Evolutionary conservation across 306 rosid species (phyloP).

Genomic region (Cicer arietinum): DNA sequence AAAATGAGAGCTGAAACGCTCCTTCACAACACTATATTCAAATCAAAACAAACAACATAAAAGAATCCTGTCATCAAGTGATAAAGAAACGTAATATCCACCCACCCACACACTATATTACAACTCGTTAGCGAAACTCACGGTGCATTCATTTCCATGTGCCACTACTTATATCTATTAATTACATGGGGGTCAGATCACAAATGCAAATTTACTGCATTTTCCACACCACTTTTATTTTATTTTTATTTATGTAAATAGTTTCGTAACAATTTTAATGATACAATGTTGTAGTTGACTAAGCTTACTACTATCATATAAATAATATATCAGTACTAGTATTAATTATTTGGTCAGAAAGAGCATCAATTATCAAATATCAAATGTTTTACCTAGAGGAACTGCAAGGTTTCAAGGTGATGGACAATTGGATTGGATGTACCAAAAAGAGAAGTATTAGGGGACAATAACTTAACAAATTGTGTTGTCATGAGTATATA

Average conservation of each 20-base stretch:
- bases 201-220: slow-evolving; percentile 1
- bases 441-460: not conserved
- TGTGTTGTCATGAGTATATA: too few relatives aligned
- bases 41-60: not conserved
- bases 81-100: not conserved
- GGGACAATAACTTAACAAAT: not conserved
- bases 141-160: slow-evolving; percentile 25
- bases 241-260: not conserved
- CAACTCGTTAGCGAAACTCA: not conserved
- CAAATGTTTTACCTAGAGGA: not conserved
- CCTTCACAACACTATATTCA: not conserved
- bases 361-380: slow-evolving; percentile 1
- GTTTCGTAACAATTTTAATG: slow-evolving; percentile 13
- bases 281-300: not conserved
- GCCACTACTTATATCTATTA: not conserved
- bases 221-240: slow-evolving; percentile 1
- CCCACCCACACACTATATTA: not conserved
- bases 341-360: not conserved
- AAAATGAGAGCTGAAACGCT: slow-evolving; percentile 16
- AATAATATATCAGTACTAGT: too few relatives aligned
- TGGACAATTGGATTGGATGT: not conserved
- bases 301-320: not conserved
- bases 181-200: not conserved
- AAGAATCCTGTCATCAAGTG: not conserved
- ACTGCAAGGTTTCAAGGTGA: not conserved